Base-by-base conservation (phyloP, 176 grass and related monocot species). In the Oryza nivara region DNA sequence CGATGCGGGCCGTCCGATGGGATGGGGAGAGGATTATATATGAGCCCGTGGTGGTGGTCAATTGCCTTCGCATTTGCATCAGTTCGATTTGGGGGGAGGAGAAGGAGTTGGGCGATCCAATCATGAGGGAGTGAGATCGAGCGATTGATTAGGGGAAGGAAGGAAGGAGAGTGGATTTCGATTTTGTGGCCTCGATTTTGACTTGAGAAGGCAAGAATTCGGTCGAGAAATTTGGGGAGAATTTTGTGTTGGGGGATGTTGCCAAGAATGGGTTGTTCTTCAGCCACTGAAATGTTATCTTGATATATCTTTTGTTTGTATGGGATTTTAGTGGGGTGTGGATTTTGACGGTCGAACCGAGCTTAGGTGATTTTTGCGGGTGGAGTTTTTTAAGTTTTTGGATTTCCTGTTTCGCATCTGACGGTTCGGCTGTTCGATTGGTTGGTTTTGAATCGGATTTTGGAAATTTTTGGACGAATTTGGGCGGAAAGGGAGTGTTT, bases 141-240 rank as follows among this genome's bases (percentile, higher is more conserved):
- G 6, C 19, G n/a, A 12, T 47, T 82, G 61, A 56, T 51, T 15
- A 1, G 49, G 14, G 3, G 3, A 15, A 5, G 35, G 35, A 36
- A 36, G 15, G 13, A 5, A 15, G 13, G 47, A 7, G 28, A 44
- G 30, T 3, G 65, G 10, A 8, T 41, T 41, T 75, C 48, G 36
- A 64, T 30, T 75, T 79, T 70, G 25, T 7, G 61, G 46, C 11
- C 68, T 83, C 48, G 72, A 25, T 76, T 80, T 67, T 65, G 84
- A 54, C 75, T 67, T 65, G 84, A 54, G 75, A 63, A 75, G 70
- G 75, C 84, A 65, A 83, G 68, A 9, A 1, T 11, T 81, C 81
- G 32, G 7, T 28, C 11, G 32, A 41, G 25, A 28, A 51, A 58
- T 9, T 54, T 74, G 11, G 36, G 74, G 2, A 32, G 17, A 1